Conservation (phyloP, 768 basidiomycete species). For the Hypholoma sublateritium region DNA sequence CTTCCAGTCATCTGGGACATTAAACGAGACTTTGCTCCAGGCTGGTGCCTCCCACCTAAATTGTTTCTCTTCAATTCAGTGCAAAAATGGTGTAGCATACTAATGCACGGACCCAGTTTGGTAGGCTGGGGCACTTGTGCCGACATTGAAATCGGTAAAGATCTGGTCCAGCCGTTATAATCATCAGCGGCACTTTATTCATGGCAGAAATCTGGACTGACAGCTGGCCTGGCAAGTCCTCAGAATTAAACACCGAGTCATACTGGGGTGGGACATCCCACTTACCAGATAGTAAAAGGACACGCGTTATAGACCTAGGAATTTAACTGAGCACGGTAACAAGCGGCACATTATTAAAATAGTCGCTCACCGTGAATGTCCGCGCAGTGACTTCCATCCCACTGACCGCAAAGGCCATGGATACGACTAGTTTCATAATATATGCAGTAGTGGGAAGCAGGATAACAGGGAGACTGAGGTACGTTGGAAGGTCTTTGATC, state of each 20-base stretch:
- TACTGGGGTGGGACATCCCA: background rate
- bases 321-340: too few species aligned
- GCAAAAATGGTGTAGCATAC: background rate
- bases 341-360: background rate
- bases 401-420: too few species aligned
- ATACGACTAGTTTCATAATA: too few species aligned
- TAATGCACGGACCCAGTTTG: conserved; percentile 43
- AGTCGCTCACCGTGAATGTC: background rate
- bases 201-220: conserved; percentile 10
- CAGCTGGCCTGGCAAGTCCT: conserved; percentile 34
- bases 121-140: conserved; percentile 39
- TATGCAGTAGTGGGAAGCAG: too few species aligned
- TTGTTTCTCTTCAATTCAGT: background rate
- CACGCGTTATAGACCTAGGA: conserved; percentile 57
- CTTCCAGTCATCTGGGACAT: conserved; percentile 63
- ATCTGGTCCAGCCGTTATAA: conserved; percentile 32
- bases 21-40: conserved; percentile 39
- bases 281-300: conserved; percentile 68
- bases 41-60: conserved; percentile 42
- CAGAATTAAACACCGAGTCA: background rate
- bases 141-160: conserved; percentile 60
- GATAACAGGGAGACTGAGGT: too few species aligned
- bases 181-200: background rate
- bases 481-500: too few species aligned
- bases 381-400: background rate